Evolutionary conservation across 306 rosid species (phyloP), one percentile per base, ranked within the genome.

Genomic region (Trifolium dubium): DNA sequence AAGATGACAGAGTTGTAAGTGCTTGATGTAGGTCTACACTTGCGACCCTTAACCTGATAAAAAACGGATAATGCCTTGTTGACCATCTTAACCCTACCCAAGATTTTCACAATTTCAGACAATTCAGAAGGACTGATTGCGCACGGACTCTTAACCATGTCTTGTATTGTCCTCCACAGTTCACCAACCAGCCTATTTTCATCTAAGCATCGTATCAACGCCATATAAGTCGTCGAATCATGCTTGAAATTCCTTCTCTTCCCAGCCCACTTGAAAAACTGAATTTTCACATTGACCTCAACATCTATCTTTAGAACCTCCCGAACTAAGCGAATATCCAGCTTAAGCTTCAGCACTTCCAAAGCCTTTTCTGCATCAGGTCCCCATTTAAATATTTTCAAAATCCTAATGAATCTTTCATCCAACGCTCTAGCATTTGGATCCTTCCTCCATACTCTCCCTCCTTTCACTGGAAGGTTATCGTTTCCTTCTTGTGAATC

Each of bases 361-460:
- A 91, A 64, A 3, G 98, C 98, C 86, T 88, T 93, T 77, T 94
- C 98, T 18, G 97, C 96, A 82, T 91, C 96, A 59, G 94, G 83
- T 3, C 98, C 98, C 98, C 97, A 94, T 76, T 91, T 94, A 73
- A 94, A 94, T 67, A 94, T 88, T 64, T 88, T 91, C 90, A 94
- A 85, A 71, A 91, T 94, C 87, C 92, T 87, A 58, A 82, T 88
- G 83, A 93, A 93, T 39, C 98, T 84, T 74, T 88, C 98, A 70
- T 91, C 98, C 83, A 93, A 76, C 73, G 54, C 81, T 77, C 92
- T 79, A 69, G 89, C 75, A 55, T 86, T 67, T 13, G 89, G 87
- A 61, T 78, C 85, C 83, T 64, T 89, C 83, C 86, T 81, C 8
- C 40, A 71, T 29, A n/a, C 58, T 49, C 66, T 71, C 46, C 88